Base-by-base conservation (phyloP, 1,284 basidiomycete species). In the Fomitopsis schrenkii region DNA sequence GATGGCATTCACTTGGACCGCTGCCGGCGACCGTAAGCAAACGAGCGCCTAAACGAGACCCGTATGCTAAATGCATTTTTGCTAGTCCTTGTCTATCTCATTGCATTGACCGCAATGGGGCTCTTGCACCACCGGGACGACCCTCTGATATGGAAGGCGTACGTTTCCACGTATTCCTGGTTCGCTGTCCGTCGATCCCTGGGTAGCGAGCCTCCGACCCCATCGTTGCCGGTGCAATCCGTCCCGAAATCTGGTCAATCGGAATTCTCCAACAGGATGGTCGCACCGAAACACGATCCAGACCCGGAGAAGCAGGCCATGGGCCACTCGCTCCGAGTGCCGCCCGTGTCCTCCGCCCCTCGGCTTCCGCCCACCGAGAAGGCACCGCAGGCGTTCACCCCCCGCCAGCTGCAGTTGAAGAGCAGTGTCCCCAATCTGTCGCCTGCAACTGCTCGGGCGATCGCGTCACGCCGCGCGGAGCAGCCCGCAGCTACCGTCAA, bases 1-100 rank as follows among this genome's bases (percentile, higher is more conserved):
- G 40, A 71, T 85, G 64, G 86, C 80, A 5, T 89, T 90, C 67
- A 77, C 83, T 46, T 92, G 90, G 90, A 75, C 83, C 40, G 81
- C 77, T 66, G 77, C 83, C 40, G 69, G 79, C 41, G 75, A 79
- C 48, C 70, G 89, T 92, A 66, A 68, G 88, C 65, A 2, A 4
- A 5, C 5, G 22, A 33, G 28, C 26, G 7, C 58, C 40, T 58
- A 40, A n/a, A 19, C 38, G 30, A 55, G 52, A 22, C 53, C 30
- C 30, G 10, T 55, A 2, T 8, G 58, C 57, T 14, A 52, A 57
- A 46, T 15, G 44, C 22, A 7, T 45, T 26, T 35, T 28, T 59
- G 62, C 33, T 62, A 84, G 81, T 83, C 64, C 65, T 83, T 41
- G 40, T 73, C 17, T 83, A 85, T 67, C 71, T 84, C 48, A 61